phyloP scores from a whole-genome alignment of 371 early-diverging fungal species.

The Mortierella sp. region DNA sequence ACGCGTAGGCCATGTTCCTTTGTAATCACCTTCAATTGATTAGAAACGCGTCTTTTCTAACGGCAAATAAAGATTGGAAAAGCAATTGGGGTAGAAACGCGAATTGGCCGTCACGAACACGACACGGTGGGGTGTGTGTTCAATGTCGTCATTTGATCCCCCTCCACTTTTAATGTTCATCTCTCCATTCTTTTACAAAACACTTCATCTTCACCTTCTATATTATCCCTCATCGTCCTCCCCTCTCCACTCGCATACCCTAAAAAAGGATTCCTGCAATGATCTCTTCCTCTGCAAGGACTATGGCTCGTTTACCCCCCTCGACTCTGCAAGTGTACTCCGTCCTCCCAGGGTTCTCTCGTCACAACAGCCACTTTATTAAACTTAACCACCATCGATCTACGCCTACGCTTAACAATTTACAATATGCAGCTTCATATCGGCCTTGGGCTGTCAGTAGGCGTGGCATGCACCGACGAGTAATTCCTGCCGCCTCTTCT shows the following conservation, averaged over 20 bases:
- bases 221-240: not conserved
- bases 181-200: not conserved
- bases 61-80: too few species aligned
- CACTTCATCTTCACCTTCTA: not conserved
- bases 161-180: not conserved
- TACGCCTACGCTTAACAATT: not conserved
- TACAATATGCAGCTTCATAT: not conserved
- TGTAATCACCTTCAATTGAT: not conserved
- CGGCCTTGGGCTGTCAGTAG: not conserved
- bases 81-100: too few species aligned
- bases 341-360: conserved; percentile 8
- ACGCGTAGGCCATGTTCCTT: not conserved
- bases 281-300: conserved; percentile 14
- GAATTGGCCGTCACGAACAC: conserved; percentile 3
- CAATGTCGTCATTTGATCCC: not conserved
- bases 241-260: not conserved
- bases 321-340: not conserved
- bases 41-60: not conserved
- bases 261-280: not conserved
- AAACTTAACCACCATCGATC: not conserved
- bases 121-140: too few species aligned
- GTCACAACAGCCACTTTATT: not conserved
- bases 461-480: not conserved
- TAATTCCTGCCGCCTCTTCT: not conserved
- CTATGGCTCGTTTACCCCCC: conserved; percentile 9